phyloP scores from a whole-genome alignment of 331 rosid species.

The Malus hybrid region DNA sequence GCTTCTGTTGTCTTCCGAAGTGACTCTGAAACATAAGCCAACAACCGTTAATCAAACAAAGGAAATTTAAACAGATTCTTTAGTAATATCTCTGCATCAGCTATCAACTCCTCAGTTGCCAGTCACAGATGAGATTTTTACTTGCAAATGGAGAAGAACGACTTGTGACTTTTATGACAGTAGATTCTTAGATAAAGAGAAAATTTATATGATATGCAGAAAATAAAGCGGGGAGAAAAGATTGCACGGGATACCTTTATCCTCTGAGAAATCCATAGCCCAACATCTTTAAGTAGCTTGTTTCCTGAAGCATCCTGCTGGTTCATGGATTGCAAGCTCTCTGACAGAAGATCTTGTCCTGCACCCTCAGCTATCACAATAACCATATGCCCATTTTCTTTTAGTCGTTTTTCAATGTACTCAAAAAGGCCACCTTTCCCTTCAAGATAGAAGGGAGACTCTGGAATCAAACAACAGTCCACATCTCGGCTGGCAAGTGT shows the following conservation, averaged over 20 bases:
- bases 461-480: constrained; percentile 88
- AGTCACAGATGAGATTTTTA: not conserved
- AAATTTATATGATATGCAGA: not conserved
- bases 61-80: not conserved
- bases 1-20: constrained; percentile 36
- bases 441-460: constrained; percentile 81
- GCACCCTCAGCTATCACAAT: constrained; percentile 91
- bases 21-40: constrained; percentile 45
- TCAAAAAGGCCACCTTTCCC: constrained; percentile 74
- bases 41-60: not conserved
- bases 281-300: constrained; percentile 68
- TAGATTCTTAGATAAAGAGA: not conserved
- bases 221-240: not conserved
- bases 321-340: constrained; percentile 37
- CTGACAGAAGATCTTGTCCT: constrained; percentile 70
- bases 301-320: constrained; percentile 78
- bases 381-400: constrained; percentile 75
- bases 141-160: not conserved
- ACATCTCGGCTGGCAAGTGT: constrained; percentile 90
- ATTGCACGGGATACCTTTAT: constrained; percentile 40
- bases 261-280: constrained; percentile 66
- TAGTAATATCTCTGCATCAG: not conserved
- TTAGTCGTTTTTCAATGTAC: constrained; percentile 53
- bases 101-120: not conserved
- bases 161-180: not conserved